Evolutionary conservation across 768 basidiomycete species (phyloP), one percentile per base, ranked within the genome.

Genomic region (Auricularia cornea): DNA sequence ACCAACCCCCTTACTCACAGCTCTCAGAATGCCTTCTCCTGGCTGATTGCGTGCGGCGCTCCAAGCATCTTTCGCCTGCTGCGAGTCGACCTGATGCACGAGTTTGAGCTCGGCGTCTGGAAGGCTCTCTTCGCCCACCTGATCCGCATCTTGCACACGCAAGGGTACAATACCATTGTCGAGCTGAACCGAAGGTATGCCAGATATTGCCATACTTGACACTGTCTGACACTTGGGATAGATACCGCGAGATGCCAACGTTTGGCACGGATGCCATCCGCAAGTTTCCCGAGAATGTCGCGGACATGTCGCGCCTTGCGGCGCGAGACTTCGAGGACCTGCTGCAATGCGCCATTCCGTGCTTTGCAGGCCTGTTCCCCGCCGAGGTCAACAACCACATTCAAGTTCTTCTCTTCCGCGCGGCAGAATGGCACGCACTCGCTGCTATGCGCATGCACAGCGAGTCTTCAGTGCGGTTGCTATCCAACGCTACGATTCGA

Each of bases 31-130:
- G 72, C 76, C 0, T 79, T 79, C 61, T 71, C 73, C 0, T 44
- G 67, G 10, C 62, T 62, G 0, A 62, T 76, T 1, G 14, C 56
- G 8, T 5, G 23, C 1, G 32, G 71, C 18, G 70, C 68, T 3
- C 72, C 71, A 26, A 64, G 76, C 40, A 28, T 72, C 3, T 76
- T 64, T 54, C 29, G 1, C 0, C 68, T 74, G 20, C 69, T 80
- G 0, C 66, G 72, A 0, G 68, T 71, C 0, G 77, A 81, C 59
- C 65, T 80, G 12, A 52, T 81, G 62, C 79, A 80, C 38, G 76
- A 80, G 41, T 70, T 76, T 33, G 76, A 80, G 60, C 66, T 80
- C 0, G 78, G 80, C 0, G 68, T 75, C 0, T 80, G 76, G 70
- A 78, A 78, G 60, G 48, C 63, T 0, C 30, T 79, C 0, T 72